Evolutionary conservation across 192 early-diverging fungal genomes (phyloP), one percentile per base, ranked within the genome.

Genomic region (Funneliformis geosporum): DNA sequence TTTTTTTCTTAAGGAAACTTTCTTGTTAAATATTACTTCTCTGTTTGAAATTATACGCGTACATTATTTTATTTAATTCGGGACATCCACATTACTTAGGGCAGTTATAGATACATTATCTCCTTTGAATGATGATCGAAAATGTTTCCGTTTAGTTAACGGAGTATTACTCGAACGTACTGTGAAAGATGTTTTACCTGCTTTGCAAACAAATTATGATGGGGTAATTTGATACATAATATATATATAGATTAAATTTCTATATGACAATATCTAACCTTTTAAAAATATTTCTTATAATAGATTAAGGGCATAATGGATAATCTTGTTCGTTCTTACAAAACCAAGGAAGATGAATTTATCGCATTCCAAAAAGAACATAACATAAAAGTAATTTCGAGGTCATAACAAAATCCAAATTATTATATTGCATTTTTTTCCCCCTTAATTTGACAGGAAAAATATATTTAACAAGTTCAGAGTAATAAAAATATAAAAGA

Each of bases 111-210:
- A 99, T 61, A 96, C 96, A n/a, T 92, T 99, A 75, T 82, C 86
- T 21, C 93, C 94, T 42, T 87, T 97, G 82, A 87, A 93, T 38
- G 86, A 79, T 64, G 91, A 92, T 69, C 93, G 97, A 72, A 97
- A 96, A 85, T 97, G 96, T 83, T 97, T 94, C 85, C 92, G 96
- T 47, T 85, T 99, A 80, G 92, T 99, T 64, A 94, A 95, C 73
- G 97, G 97, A 60, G 94, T 99, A 11, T 84, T 99, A 40, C 93
- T 98, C 27, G 95, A 99, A 81, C 92, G 96, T 33, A 96, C 96
- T 5, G 93, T 98, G 65, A 89, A 90, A 81, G 96, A 99, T 76
- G 95, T 97, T 9, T 82, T 97, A 42, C 97, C 97, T 27, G 92
- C 93, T 8, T 85, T 99, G 12, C 89, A 93, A 81, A 91, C 89